Percentiles rank a stretch among this genome's conserved stretches.
Evolutionary conservation across 1,139 yeast genomes (phyloP).

Genomic region (Saccharomycopsis hybrid): DNA sequence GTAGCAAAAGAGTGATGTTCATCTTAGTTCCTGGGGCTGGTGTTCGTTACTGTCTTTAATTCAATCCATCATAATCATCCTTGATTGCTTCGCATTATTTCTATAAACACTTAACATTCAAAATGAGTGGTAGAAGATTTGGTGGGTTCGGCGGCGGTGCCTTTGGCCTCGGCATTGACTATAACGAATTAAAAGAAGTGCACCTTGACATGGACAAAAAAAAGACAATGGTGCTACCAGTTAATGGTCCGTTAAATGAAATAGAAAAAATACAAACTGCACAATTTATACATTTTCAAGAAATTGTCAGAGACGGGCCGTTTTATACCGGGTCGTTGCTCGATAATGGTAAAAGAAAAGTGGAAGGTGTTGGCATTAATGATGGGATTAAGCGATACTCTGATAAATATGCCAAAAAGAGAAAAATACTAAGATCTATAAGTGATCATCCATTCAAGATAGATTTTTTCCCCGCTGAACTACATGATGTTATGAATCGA

Average conservation of each 20-base stretch:
- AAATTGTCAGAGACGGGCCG: constrained; percentile 64
- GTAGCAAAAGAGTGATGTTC: no score
- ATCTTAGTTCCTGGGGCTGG: no score
- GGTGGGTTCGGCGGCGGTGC: constrained; percentile 14
- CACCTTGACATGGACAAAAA: constrained; percentile 11
- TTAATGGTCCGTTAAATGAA: constrained; percentile 54
- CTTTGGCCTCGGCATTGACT: constrained; percentile 19
- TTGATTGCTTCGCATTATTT: no score
- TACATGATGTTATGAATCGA: constrained; percentile 60
- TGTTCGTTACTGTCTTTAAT: no score
- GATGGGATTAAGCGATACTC: constrained; percentile 70
- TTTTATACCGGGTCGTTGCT: constrained; percentile 59
- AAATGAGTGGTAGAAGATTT: constrained; percentile 7
- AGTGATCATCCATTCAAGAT: constrained; percentile 77
- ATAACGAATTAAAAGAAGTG: constrained; percentile 17
- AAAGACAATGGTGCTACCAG: constrained; percentile 40
- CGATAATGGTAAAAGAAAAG: constrained; percentile 26
- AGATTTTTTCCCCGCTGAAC: constrained; percentile 73
- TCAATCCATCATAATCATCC: no score
- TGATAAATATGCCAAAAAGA: constrained; percentile 64
- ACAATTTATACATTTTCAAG: constrained; percentile 54
- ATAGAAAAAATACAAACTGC: constrained; percentile 57
- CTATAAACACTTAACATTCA: no score
- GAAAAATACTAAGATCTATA: constrained; percentile 69
- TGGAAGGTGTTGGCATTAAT: constrained; percentile 36